Evolutionary conservation across 2,329 filamentous ascomycete genomes (phyloP).

Genomic region (Cladosporium oxysporum): DNA sequence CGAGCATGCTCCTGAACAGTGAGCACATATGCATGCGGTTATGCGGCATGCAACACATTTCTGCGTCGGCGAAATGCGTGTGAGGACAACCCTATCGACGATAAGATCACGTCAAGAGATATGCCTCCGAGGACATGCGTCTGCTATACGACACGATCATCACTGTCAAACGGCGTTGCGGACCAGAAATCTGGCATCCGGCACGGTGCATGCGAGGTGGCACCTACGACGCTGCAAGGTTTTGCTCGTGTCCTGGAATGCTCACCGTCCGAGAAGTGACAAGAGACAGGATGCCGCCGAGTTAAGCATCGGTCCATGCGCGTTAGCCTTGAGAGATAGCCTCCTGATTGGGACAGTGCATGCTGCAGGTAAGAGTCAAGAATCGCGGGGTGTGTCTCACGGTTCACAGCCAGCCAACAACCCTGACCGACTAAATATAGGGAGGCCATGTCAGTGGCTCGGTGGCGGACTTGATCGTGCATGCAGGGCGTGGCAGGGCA

Average conservation of each 20-base stretch:
- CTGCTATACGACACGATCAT: background rate
- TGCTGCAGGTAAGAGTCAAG: background rate
- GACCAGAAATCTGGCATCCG: background rate
- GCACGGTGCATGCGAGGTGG: background rate
- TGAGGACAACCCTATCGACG: constrained; percentile 12
- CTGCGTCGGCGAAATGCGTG: constrained; percentile 5
- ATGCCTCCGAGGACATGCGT: background rate
- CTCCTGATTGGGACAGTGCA: background rate
- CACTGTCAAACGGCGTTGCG: background rate
- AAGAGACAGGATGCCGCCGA: constrained; percentile 2
- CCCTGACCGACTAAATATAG: constrained; percentile 8
- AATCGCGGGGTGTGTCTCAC: constrained; percentile 8
- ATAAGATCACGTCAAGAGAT: constrained; percentile 5
- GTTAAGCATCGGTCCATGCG: constrained; percentile 17
- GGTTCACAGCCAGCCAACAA: constrained; percentile 1
- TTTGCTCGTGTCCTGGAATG: constrained; percentile 6
- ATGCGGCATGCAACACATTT: constrained; percentile 5
- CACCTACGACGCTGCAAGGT: background rate
- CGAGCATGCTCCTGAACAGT: constrained; percentile 5
- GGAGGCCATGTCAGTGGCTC: background rate
- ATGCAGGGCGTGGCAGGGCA: constrained; percentile 9
- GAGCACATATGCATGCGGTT: constrained; percentile 6
- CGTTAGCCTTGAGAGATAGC: background rate
- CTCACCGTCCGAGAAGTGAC: background rate
- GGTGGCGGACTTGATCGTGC: background rate